Conservation (phyloP, 306 rosid species). For the Pyrus communis region DNA sequence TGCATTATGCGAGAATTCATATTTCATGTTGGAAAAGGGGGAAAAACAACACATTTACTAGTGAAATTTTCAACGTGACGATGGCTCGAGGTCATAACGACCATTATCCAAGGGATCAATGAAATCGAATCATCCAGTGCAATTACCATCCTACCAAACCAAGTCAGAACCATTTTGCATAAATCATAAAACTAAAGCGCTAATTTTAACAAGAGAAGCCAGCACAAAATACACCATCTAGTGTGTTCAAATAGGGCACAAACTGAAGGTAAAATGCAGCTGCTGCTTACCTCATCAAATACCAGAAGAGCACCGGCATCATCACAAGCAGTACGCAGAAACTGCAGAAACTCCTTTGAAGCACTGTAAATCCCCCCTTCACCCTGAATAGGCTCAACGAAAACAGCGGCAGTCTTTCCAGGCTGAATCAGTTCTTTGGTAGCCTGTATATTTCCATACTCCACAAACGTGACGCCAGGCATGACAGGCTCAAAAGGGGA, state of each 20-base stretch:
- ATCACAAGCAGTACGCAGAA: slow-evolving; percentile 68
- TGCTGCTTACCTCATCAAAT: slow-evolving; percentile 73
- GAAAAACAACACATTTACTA: not conserved
- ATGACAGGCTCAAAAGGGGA: slow-evolving; percentile 88
- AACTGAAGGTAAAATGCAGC: not conserved
- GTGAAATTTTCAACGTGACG: not conserved
- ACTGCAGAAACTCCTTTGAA: slow-evolving; percentile 71
- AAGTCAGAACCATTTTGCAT: not conserved
- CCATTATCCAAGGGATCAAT: not conserved
- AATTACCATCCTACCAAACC: not conserved
- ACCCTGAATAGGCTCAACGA: slow-evolving; percentile 93
- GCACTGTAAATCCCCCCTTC: slow-evolving; percentile 92
- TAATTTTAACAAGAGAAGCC: not conserved
- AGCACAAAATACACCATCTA: not conserved
- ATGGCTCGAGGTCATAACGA: not conserved
- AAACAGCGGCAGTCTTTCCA: slow-evolving; percentile 76
- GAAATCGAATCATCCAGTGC: not conserved
- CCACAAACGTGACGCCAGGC: slow-evolving; percentile 88
- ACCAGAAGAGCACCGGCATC: slow-evolving; percentile 74
- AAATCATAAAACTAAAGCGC: not conserved
- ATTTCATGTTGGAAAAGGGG: not conserved
- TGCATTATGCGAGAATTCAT: not conserved
- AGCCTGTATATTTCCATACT: slow-evolving; percentile 68
- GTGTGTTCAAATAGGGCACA: not conserved
- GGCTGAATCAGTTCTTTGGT: slow-evolving; percentile 48